Percentiles rank a stretch among this genome's conserved stretches.
Evolutionary conservation across 2,329 filamentous ascomycete genomes (phyloP).

Genomic region (Cytospora piceae): DNA sequence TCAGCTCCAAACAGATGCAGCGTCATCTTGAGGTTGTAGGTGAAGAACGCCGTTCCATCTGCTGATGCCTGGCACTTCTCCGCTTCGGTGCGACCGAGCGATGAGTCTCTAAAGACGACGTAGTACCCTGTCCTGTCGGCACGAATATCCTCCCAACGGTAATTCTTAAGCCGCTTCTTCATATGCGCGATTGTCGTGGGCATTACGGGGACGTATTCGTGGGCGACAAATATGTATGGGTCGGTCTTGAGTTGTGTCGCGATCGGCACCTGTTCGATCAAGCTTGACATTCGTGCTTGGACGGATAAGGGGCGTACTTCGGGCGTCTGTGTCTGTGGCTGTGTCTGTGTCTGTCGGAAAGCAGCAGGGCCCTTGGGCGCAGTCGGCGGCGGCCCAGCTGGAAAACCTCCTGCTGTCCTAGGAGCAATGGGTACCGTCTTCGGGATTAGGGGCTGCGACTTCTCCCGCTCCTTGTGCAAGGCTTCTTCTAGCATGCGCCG

Average conservation of each 20-base stretch:
- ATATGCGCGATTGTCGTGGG: slow-evolving; percentile 85
- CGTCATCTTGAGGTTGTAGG: slow-evolving; percentile 89
- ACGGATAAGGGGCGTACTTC: slow-evolving; percentile 32
- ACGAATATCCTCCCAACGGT: slow-evolving; percentile 78
- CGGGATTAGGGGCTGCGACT: slow-evolving; percentile 48
- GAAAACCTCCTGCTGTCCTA: slow-evolving; percentile 49
- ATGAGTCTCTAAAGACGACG: slow-evolving; percentile 82
- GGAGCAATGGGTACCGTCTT: slow-evolving; percentile 38
- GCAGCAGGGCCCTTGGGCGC: slow-evolving; percentile 84
- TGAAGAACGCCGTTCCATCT: slow-evolving; percentile 85
- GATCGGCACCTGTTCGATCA: slow-evolving; percentile 43
- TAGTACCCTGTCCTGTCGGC: slow-evolving; percentile 89
- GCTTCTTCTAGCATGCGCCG: slow-evolving; percentile 75
- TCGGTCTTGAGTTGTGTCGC: slow-evolving; percentile 72
- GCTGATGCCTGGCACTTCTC: slow-evolving; percentile 78
- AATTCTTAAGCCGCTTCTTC: slow-evolving; percentile 85
- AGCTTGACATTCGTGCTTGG: slow-evolving; percentile 23
- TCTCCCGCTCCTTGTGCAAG: slow-evolving; percentile 69
- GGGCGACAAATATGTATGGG: slow-evolving; percentile 90
- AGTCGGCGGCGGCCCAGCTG: slow-evolving; percentile 73
- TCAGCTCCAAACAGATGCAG: slow-evolving; percentile 55
- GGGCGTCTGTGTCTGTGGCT: slow-evolving; percentile 34
- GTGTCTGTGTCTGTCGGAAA: slow-evolving; percentile 42
- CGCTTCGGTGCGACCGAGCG: slow-evolving; percentile 76
- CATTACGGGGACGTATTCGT: slow-evolving; percentile 84